Base-by-base conservation (phyloP, 768 basidiomycete species). In the Boletus tomentosulus region DNA sequence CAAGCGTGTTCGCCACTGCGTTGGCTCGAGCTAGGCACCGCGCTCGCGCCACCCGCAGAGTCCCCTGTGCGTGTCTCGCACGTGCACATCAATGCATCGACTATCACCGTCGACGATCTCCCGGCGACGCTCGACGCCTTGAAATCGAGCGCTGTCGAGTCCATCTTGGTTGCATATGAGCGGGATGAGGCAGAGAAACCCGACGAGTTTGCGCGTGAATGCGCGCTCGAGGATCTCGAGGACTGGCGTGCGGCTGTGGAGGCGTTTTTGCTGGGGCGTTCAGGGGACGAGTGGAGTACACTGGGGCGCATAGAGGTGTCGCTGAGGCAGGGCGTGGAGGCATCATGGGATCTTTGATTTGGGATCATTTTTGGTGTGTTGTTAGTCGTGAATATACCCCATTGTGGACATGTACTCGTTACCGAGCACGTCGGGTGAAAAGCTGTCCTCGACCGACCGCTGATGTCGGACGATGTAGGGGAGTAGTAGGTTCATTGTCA, bases 211-310 rank as follows among this genome's bases (percentile, higher is more conserved):
- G 57, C 56, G 0, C 64, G 58, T 5, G 61, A 69, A 41, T 71
- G 69, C 25, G 68, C 68, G 0, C 56, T 71, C 13, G 68, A 71
- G 22, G 68, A 69, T 46, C 64, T 69, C 50, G 47, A 59, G 35
- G 68, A 69, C 10, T 69, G 68, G 68, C 33, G 43, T 16, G 45
- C 50, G 3, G 59, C 62, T 15, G 22, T 69, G 4, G 60, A 69
- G 0, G 22, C 44, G 1, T 69, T 67, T 12, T 24, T 70, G 39
- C 25, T 25, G 2, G 46, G 19, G 12, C 66, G 58, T 19, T 55
- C 58, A 28, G 27, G 45, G 22, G 51, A 53, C 1, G 59, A 54
- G 4, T 69, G 67, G 65, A 13, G 25, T 22, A 31, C 52, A 0
- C 60, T 69, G 15, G 35, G 56, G 1, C 58, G 52, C 7, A 37